phyloP scores from a whole-genome alignment of 768 basidiomycete genomes.

The Boletus rubescentipes region DNA sequence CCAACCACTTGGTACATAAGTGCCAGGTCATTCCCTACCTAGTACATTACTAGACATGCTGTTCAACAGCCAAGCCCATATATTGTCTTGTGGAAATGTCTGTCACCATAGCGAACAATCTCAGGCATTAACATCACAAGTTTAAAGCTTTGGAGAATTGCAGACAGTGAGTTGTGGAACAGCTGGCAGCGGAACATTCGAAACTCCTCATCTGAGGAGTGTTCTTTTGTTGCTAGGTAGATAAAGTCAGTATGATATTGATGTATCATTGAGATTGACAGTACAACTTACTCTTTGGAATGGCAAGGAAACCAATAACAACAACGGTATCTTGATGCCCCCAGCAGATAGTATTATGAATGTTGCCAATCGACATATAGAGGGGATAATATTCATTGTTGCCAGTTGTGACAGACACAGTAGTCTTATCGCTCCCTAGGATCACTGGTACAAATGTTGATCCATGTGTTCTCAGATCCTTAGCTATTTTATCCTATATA shows the following conservation, averaged over 20 bases:
- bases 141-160: constrained; percentile 6
- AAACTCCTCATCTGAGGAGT: constrained; percentile 16
- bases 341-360: neutral
- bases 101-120: constrained; percentile 29
- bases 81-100: constrained; percentile 22
- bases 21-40: too few species aligned
- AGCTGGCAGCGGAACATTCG: constrained; percentile 31
- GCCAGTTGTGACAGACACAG: neutral
- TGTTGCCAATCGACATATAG: constrained; percentile 2
- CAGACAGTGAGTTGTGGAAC: too few species aligned
- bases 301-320: constrained; percentile 25
- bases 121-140: constrained; percentile 28
- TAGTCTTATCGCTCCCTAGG: constrained; percentile 1
- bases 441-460: neutral
- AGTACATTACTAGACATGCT: too few species aligned
- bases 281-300: constrained; percentile 31
- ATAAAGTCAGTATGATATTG: neutral
- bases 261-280: too few species aligned
- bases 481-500: constrained; percentile 24
- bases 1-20: too few species aligned
- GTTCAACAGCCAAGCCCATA: too few species aligned
- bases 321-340: neutral
- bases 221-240: constrained; percentile 1
- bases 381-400: constrained; percentile 3
- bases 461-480: constrained; percentile 9